These are phyloP conservation scores for Flaveria linearis DNA, from an alignment of 129 eudicot species.

Conservation along the genomic window DNA sequence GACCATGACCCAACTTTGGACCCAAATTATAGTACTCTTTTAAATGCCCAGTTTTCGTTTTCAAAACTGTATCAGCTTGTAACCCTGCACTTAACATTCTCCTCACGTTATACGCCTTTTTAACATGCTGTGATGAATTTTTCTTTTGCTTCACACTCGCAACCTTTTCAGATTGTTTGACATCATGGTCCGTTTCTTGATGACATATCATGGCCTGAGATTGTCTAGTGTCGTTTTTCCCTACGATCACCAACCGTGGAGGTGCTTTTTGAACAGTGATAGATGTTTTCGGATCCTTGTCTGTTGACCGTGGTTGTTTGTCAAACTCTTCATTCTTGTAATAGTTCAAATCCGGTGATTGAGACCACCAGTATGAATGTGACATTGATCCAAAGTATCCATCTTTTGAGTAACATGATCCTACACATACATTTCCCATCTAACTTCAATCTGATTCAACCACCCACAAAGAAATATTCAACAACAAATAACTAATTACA, in stretches of 20 bases:
- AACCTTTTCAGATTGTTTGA: constrained; percentile 32
- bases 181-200: constrained; percentile 23
- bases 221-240: constrained; percentile 34
- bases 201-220: constrained; percentile 9
- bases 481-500: not conserved
- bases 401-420: constrained; percentile 45
- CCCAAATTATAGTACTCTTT: constrained; percentile 75
- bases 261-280: constrained; percentile 41
- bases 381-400: constrained; percentile 47
- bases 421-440: constrained; percentile 71
- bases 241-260: constrained; percentile 53
- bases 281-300: constrained; percentile 25
- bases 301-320: constrained; percentile 17
- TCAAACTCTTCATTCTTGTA: constrained; percentile 34
- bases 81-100: constrained; percentile 79
- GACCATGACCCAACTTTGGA: constrained; percentile 77
- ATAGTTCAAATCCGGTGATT: constrained; percentile 42
- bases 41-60: constrained; percentile 69
- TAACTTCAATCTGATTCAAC: not conserved
- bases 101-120: constrained; percentile 47
- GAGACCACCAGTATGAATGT: constrained; percentile 46
- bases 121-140: constrained; percentile 31
- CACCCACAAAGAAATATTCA: not conserved
- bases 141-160: constrained; percentile 39
- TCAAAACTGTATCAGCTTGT: constrained; percentile 59